A percentile compares a stretch with the other conserved stretches of the same genome.
Conservation (phyloP, 2,329 filamentous ascomycete species). For the Scedosporium aurantiacum region DNA sequence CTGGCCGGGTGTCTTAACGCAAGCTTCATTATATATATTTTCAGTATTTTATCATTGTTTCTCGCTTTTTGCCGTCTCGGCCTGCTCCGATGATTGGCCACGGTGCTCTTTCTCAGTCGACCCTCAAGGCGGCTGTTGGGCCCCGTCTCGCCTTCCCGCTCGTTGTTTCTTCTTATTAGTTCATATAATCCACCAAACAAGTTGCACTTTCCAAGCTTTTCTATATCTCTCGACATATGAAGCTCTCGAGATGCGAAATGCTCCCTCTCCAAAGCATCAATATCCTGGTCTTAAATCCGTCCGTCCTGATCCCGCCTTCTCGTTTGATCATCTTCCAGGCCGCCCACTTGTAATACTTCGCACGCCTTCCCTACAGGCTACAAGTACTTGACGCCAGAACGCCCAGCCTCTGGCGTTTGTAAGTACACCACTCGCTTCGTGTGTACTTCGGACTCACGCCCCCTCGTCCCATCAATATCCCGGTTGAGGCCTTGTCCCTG, state of each 20-base stretch:
- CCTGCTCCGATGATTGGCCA: neutral
- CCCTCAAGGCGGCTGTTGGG: neutral
- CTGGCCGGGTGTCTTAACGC: neutral
- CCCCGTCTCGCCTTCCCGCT: neutral
- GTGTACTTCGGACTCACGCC: too few relatives aligned
- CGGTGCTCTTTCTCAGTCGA: neutral
- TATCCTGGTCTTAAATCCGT: neutral
- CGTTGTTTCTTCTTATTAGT: neutral
- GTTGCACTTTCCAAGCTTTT: neutral
- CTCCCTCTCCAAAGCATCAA: neutral
- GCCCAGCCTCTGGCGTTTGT: neutral
- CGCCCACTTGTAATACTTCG: neutral
- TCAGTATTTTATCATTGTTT: neutral
- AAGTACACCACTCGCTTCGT: too few relatives aligned
- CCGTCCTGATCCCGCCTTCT: neutral
- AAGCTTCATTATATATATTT: neutral
- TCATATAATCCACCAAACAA: neutral
- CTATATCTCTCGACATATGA: too few relatives aligned
- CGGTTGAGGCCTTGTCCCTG: neutral
- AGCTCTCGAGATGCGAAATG: neutral
- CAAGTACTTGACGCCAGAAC: neutral
- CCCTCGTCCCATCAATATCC: neutral
- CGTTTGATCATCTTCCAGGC: neutral
- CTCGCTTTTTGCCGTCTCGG: neutral
- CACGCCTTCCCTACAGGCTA: neutral